phyloP scores from a whole-genome alignment of 148 eudicot genomes.

The Fallopia convolvulus region DNA sequence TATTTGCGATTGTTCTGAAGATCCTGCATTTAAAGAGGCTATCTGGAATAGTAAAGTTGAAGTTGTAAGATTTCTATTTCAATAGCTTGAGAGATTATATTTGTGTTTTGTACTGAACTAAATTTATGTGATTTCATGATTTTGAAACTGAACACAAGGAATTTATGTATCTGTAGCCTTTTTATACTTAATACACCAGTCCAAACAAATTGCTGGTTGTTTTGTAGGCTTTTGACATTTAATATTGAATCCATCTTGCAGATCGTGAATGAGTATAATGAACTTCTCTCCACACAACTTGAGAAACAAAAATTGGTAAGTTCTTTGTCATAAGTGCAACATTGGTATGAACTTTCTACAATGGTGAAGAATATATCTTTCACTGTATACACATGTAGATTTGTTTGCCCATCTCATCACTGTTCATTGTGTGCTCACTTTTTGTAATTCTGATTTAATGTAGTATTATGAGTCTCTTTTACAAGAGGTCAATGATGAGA shows the following conservation, averaged over 20 bases:
- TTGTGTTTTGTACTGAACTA: background rate
- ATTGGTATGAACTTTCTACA: background rate
- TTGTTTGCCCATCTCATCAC: background rate
- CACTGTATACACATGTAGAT: background rate
- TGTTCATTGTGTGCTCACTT: background rate
- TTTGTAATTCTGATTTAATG: constrained; percentile 8
- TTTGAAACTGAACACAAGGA: background rate
- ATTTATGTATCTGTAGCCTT: background rate
- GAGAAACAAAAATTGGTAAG: constrained; percentile 86
- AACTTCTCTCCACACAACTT: constrained; percentile 83
- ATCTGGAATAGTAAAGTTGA: constrained; percentile 68
- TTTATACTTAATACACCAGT: background rate
- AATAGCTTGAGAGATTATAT: background rate
- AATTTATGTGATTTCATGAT: background rate
- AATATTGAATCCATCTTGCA: constrained; percentile 20
- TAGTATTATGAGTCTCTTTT: constrained; percentile 83
- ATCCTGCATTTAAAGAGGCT: constrained; percentile 58
- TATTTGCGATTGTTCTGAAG: constrained; percentile 51
- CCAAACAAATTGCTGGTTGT: background rate
- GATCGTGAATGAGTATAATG: constrained; percentile 85
- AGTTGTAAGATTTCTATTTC: constrained; percentile 37
- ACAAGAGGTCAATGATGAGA: constrained; percentile 68
- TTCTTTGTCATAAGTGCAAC: background rate
- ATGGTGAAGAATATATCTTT: background rate
- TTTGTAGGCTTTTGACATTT: background rate